Evolutionary conservation across 2,329 filamentous ascomycete genomes (phyloP).

Genomic region (Acrodontium crateriforme): DNA sequence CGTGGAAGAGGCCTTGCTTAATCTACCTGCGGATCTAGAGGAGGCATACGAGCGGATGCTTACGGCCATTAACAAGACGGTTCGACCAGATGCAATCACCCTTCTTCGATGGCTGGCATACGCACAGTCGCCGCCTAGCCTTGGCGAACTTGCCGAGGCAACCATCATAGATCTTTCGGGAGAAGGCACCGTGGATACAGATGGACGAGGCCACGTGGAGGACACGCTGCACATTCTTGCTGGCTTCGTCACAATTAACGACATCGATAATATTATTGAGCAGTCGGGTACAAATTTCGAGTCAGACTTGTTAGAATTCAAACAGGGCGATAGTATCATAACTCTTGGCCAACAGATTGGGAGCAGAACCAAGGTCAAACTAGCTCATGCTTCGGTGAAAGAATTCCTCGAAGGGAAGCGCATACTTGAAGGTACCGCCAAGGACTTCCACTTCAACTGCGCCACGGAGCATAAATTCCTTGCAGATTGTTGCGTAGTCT

Average conservation of each 20-base stretch:
- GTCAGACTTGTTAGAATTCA: background rate
- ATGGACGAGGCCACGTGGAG: constrained; percentile 5
- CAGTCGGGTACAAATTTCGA: background rate
- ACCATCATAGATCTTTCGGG: constrained; percentile 4
- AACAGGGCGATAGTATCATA: background rate
- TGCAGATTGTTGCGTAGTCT: background rate
- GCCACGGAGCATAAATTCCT: background rate
- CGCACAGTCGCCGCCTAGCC: constrained; percentile 5
- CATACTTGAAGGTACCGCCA: constrained; percentile 1
- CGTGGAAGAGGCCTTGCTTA: constrained; percentile 3
- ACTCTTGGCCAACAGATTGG: background rate
- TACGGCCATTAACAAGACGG: constrained; percentile 4
- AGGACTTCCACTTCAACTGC: background rate
- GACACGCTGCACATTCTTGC: constrained; percentile 7
- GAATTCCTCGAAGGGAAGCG: constrained; percentile 12
- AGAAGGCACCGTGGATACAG: constrained; percentile 5
- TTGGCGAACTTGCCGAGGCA: constrained; percentile 10
- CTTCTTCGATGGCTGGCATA: constrained; percentile 11
- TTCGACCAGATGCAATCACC: constrained; percentile 4
- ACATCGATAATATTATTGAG: background rate
- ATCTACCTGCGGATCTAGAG: constrained; percentile 9
- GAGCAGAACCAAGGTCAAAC: constrained; percentile 3
- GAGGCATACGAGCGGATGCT: constrained; percentile 15
- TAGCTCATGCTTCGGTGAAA: constrained; percentile 14
- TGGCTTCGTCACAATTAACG: constrained; percentile 4